These are phyloP conservation scores for Globisporangium recalcitrans DNA, from an alignment of 352 stramenopile species.

Conservation along the genomic window DNA sequence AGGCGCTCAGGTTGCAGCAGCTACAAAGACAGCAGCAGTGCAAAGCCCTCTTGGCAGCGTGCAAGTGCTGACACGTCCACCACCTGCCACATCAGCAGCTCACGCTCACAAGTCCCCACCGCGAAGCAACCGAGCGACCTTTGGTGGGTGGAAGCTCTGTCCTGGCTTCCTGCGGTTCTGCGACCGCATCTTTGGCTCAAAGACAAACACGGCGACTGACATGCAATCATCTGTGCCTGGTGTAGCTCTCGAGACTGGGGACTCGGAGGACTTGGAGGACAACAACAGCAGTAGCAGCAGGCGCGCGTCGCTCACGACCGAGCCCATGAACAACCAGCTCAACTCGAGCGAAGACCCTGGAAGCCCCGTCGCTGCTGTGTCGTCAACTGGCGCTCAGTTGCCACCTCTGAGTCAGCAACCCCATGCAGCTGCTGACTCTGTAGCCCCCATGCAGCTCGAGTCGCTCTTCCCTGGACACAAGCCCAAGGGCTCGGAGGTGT, in stretches of 20 bases:
- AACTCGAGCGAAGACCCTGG: slow-evolving; percentile 13
- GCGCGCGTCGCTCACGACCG: slow-evolving; percentile 10
- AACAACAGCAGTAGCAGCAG: too few species aligned
- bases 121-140: slow-evolving; percentile 1
- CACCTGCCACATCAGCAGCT: background rate
- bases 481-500: slow-evolving; percentile 37
- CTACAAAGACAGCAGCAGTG: slow-evolving; percentile 2
- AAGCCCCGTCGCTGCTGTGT: slow-evolving; percentile 3
- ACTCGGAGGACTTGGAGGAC: background rate
- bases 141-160: slow-evolving; percentile 49
- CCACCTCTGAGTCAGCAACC: background rate
- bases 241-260: background rate
- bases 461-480: slow-evolving; percentile 2
- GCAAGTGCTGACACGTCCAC: background rate
- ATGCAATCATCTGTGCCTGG: background rate
- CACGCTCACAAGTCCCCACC: background rate
- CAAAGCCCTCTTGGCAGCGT: background rate
- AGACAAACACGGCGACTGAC: slow-evolving; percentile 1
- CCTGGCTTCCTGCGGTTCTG: slow-evolving; percentile 67
- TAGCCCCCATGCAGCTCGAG: slow-evolving; percentile 3
- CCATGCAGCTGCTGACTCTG: background rate
- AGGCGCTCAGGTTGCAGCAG: background rate
- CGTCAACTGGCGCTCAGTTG: background rate
- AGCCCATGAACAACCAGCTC: slow-evolving; percentile 14
- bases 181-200: slow-evolving; percentile 48